Evolutionary conservation across 805 yeast species (phyloP), one percentile per base, ranked within the genome.

Genomic region (Scheffersomyces spartinae): DNA sequence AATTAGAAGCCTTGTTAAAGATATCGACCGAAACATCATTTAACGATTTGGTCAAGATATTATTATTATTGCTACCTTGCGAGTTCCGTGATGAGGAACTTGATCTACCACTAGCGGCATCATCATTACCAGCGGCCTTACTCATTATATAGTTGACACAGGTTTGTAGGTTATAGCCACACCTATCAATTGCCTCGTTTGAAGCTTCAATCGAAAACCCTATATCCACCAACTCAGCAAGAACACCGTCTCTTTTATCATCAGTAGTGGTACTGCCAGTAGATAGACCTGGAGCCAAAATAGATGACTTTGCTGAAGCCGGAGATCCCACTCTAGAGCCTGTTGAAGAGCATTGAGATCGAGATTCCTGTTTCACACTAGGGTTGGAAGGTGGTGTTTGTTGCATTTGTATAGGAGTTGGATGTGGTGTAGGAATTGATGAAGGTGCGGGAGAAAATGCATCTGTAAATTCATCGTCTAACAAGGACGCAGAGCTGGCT

Each of bases 151-250:
- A 67, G 25, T 72, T 70, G 12, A 81, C 77, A 16, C 93, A 85
- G 13, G 56, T 63, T 30, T 75, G 69, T 6, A 81, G 55, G 36
- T 78, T 70, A 5, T 62, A 43, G 0, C 85, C 82, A 17, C 0
- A 75, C 69, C 23, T 57, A 6, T 50, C 61, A 18, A 83, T 56
- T 0, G 93, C 93, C 3, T 52, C 49, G 14, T 60, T 64, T 4
- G 91, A 73, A 26, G 61, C 68, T 2, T 70, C 74, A 1, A 67
- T 53, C 1, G 76, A 49, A 40, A 83, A 83, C 3, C 94, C 94
- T 72, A 83, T 83, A 31, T 82, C 91, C 3, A 80, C 49, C 21
- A 82, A 55, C 36, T 73, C 80, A 0, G 88, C 88, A 10, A 81
- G 43, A 1, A 71, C 60, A 21, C 52, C 53, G 35, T 74, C 80